phyloP scores from a whole-genome alignment of 2,329 filamentous ascomycete species.

The Keithomyces neogunnii region DNA sequence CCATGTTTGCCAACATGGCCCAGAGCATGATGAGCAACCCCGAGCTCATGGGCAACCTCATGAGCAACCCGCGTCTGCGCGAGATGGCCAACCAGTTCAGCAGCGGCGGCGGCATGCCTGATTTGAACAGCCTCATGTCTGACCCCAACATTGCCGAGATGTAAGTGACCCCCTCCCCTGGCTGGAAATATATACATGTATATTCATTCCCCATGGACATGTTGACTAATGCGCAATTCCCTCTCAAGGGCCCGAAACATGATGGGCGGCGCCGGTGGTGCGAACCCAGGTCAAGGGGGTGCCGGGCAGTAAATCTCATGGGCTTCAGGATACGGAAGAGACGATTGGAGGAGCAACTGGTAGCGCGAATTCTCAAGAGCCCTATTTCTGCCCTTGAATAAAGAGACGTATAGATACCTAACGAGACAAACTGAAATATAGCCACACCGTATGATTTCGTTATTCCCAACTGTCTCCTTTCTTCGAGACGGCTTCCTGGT shows the following conservation, averaged over 20 bases:
- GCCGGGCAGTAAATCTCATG: neutral
- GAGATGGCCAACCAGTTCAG: conserved; percentile 81
- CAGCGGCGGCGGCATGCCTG: conserved; percentile 77
- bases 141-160: conserved; percentile 89
- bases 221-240: neutral
- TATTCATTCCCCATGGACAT: too few relatives aligned
- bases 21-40: conserved; percentile 97
- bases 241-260: conserved; percentile 33
- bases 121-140: conserved; percentile 77
- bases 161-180: conserved; percentile 48
- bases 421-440: neutral
- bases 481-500: too few relatives aligned
- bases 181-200: too few relatives aligned
- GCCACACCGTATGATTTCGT: neutral
- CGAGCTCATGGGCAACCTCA: conserved; percentile 80
- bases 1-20: conserved; percentile 96
- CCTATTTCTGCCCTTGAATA: neutral
- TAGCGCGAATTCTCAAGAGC: neutral
- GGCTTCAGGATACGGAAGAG: too few relatives aligned
- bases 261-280: conserved; percentile 31
- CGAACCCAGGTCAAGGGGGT: conserved; percentile 10
- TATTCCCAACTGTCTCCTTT: neutral
- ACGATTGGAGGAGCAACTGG: conserved; percentile 1
- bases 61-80: conserved; percentile 84
- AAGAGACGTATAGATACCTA: conserved; percentile 1